phyloP scores from a whole-genome alignment of 495 filamentous ascomycete genomes.

The Aspergillus olivimuriae region DNA sequence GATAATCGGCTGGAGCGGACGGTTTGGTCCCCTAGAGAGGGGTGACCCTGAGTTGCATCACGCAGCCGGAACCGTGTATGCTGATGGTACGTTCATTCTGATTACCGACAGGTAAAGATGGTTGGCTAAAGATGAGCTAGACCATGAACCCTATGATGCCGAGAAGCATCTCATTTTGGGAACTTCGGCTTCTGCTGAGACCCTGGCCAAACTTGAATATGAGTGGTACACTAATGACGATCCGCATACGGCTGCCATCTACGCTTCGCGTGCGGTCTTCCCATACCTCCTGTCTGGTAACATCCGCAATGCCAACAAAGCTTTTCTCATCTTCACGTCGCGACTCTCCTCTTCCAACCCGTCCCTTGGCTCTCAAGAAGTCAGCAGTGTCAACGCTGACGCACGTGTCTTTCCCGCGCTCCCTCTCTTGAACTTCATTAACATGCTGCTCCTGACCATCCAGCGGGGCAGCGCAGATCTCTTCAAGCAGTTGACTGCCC shows the following conservation, averaged over 20 bases:
- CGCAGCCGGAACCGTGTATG: conserved; percentile 80
- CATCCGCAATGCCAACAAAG: conserved; percentile 77
- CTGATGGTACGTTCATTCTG: conserved; percentile 55
- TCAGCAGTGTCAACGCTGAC: conserved; percentile 69
- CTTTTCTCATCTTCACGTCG: conserved; percentile 72
- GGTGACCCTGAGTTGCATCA: conserved; percentile 96
- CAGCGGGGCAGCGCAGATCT: conserved; percentile 74
- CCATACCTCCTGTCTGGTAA: conserved; percentile 90
- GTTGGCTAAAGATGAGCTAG: conserved; percentile 31
- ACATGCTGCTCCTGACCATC: conserved; percentile 71
- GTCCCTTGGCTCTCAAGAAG: conserved; percentile 67
- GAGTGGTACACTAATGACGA: conserved; percentile 89
- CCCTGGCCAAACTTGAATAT: conserved; percentile 76
- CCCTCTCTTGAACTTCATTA: conserved; percentile 89
- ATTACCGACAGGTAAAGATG: background rate
- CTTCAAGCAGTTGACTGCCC: conserved; percentile 73
- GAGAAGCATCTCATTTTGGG: conserved; percentile 86
- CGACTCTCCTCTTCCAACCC: conserved; percentile 63
- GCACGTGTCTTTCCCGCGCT: conserved; percentile 75
- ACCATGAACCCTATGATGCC: conserved; percentile 85
- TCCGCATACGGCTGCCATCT: conserved; percentile 80
- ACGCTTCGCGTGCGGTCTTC: conserved; percentile 82
- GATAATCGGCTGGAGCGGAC: conserved; percentile 81
- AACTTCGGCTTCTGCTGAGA: conserved; percentile 79
- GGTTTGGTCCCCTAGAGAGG: conserved; percentile 77